Evolutionary conservation across 176 grass and related monocot genomes (phyloP).

Genomic region (Ampelocalamus luodianensis): DNA sequence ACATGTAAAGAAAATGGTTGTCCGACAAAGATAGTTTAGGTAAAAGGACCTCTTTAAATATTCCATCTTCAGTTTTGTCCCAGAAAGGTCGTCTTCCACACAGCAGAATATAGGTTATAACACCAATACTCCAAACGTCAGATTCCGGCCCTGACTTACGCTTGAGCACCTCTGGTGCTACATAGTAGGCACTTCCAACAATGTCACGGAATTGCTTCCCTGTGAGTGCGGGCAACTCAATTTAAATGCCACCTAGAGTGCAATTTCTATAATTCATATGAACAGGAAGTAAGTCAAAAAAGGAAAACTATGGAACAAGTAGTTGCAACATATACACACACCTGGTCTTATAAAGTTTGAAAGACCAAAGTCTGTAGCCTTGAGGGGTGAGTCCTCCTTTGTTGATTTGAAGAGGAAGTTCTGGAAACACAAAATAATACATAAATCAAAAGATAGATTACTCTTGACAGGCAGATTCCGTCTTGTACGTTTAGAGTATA

Average conservation of each 20-base stretch:
- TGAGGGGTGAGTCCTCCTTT: constrained; percentile 77
- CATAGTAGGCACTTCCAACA: constrained; percentile 94
- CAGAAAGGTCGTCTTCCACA: constrained; percentile 91
- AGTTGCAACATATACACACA: constrained; percentile 45
- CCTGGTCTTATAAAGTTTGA: constrained; percentile 98
- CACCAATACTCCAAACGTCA: constrained; percentile 97
- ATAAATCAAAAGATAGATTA: constrained; percentile 21
- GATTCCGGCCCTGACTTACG: constrained; percentile 88
- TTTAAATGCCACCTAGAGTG: neutral
- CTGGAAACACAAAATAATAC: constrained; percentile 52
- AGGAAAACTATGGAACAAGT: constrained; percentile 24
- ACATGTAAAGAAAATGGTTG: constrained; percentile 4
- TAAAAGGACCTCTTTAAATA: constrained; percentile 83
- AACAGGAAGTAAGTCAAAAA: neutral
- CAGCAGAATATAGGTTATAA: constrained; percentile 95
- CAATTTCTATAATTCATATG: constrained; percentile 14
- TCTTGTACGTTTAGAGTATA: constrained; percentile 45
- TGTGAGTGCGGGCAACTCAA: constrained; percentile 34
- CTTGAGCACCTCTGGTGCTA: constrained; percentile 90
- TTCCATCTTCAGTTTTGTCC: constrained; percentile 99
- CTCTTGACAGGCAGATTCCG: neutral
- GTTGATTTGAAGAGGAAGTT: constrained; percentile 95
- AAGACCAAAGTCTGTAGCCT: constrained; percentile 97
- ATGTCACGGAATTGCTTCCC: constrained; percentile 88
- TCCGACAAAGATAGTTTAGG: neutral